Evolutionary conservation across 1,139 yeast species (phyloP).

Genomic region (Komagataea norvegica): DNA sequence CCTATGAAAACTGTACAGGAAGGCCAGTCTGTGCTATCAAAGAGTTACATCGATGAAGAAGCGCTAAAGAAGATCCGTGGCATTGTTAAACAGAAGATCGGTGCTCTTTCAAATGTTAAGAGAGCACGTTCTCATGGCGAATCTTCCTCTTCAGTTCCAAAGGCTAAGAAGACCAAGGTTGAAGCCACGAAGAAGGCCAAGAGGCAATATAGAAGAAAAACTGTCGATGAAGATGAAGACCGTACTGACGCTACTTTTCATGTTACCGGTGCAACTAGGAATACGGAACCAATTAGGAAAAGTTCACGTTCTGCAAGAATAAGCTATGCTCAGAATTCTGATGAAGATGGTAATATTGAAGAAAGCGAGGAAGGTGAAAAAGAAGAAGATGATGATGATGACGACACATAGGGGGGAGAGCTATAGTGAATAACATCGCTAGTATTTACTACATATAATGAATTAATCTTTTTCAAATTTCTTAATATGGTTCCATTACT

Average conservation of each 20-base stretch:
- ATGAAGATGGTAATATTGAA: constrained; percentile 29
- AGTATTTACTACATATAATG: too few species aligned
- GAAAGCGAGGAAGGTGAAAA: constrained; percentile 21
- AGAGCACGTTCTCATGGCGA: constrained; percentile 12
- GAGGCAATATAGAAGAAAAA: constrained; percentile 12
- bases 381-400: constrained; percentile 12
- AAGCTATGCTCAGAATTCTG: constrained; percentile 36
- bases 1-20: constrained; percentile 43
- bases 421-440: too few species aligned
- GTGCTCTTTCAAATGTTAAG: constrained; percentile 13
- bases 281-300: constrained; percentile 35
- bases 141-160: constrained; percentile 19
- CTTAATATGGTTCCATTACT: too few species aligned
- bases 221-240: constrained; percentile 16
- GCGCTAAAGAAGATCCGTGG: constrained; percentile 24
- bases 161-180: constrained; percentile 24
- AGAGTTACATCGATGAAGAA: constrained; percentile 46
- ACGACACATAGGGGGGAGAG: constrained; percentile 6
- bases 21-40: constrained; percentile 36
- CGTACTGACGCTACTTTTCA: constrained; percentile 9
- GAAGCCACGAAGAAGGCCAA: constrained; percentile 10
- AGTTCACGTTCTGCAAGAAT: constrained; percentile 42
- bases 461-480: too few species aligned
- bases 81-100: constrained; percentile 23
- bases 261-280: not conserved